Conservation (phyloP, 2,329 filamentous ascomycete species). For the Pseudopyricularia cyperi region DNA sequence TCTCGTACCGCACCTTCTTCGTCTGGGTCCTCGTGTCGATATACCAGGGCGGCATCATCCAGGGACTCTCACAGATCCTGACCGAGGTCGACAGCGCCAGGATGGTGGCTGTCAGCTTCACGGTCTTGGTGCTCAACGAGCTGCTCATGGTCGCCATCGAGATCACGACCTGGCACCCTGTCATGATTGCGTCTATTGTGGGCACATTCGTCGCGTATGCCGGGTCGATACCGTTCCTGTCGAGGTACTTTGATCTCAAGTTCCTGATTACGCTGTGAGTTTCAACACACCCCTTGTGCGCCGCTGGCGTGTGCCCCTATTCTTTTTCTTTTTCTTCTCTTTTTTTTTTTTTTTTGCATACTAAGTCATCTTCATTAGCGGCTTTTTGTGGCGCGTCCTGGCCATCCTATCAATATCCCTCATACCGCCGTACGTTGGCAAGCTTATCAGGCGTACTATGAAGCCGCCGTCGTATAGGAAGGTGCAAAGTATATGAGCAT, state of each 20-base stretch:
- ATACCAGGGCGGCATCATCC: conserved; percentile 91
- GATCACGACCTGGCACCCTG: conserved; percentile 90
- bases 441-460: conserved; percentile 71
- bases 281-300: background rate
- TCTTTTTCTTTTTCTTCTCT: background rate
- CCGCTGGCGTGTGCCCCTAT: background rate
- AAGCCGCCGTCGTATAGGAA: conserved; percentile 92
- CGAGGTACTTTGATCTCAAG: conserved; percentile 74
- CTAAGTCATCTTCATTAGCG: conserved; percentile 29
- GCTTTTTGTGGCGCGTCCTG: conserved; percentile 77
- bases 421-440: conserved; percentile 76
- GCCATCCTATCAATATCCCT: conserved; percentile 71
- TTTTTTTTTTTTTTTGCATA: background rate
- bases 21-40: conserved; percentile 91
- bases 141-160: conserved; percentile 94
- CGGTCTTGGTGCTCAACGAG: conserved; percentile 85
- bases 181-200: conserved; percentile 76
- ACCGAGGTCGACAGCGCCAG: conserved; percentile 56
- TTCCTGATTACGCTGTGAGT: conserved; percentile 61
- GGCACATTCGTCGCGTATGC: conserved; percentile 75
- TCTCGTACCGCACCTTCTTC: conserved; percentile 92
- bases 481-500: conserved; percentile 53
- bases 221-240: conserved; percentile 73
- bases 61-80: conserved; percentile 83
- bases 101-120: conserved; percentile 88